Percentiles rank a stretch among this genome's conserved stretches.
Evolutionary conservation across 2,329 filamentous ascomycete species (phyloP).

Genomic region (Epichloe elymi): DNA sequence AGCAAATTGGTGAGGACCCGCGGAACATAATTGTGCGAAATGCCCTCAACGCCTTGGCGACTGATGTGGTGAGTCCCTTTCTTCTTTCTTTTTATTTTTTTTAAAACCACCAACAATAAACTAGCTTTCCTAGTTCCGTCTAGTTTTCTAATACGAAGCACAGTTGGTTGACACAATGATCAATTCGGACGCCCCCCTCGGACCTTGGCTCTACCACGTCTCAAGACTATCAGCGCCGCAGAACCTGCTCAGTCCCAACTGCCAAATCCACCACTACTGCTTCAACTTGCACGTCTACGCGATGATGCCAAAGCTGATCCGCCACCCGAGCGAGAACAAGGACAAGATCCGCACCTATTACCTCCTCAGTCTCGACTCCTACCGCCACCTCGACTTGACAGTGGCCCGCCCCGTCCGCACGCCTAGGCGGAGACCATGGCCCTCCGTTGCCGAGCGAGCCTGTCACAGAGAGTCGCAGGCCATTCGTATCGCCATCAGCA

Average conservation of each 20-base stretch:
- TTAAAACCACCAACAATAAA: too few relatives aligned
- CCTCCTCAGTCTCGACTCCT: background rate
- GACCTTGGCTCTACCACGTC: background rate
- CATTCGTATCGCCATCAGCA: too few relatives aligned
- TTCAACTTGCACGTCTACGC: background rate
- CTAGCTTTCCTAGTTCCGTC: too few relatives aligned
- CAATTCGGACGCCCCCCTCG: background rate
- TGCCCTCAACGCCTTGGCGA: too few relatives aligned
- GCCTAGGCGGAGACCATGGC: background rate
- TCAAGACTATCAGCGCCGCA: background rate
- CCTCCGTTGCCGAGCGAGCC: too few relatives aligned
- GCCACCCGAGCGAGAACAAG: background rate
- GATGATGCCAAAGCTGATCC: background rate
- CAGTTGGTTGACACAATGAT: too few relatives aligned
- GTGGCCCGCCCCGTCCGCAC: background rate
- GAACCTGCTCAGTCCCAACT: background rate
- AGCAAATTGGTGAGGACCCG: background rate
- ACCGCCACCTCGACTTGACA: background rate
- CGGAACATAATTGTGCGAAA: too few relatives aligned
- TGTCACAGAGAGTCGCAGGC: too few relatives aligned
- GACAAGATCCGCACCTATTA: background rate
- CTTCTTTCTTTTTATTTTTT: too few relatives aligned
- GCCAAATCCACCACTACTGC: background rate
- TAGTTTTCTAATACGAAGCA: too few relatives aligned
- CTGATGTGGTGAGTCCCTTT: too few relatives aligned